Base-by-base conservation (phyloP, 2,329 filamentous ascomycete genomes). In the Exophiala xenobiotica region DNA sequence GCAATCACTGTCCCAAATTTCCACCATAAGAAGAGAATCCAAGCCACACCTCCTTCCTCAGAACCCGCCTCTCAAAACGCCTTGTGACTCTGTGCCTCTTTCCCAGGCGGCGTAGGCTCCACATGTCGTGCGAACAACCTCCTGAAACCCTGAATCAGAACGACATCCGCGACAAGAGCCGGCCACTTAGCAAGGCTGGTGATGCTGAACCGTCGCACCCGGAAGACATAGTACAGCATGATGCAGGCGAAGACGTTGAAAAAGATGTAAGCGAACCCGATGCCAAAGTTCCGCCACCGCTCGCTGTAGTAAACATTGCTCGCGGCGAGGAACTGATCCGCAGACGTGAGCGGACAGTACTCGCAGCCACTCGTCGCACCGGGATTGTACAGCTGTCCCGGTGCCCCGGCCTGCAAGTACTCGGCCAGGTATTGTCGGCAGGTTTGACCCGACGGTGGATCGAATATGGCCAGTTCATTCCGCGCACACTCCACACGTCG, bases 231-330 rank as follows among this genome's bases (percentile, higher is more conserved):
- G 63, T 85, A 85, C 29, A 84, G 64, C 3, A 70, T 63, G 37
- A 85, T 67, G 0, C 81, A 78, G 0, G 72, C 79, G 27, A 67
- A 68, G 45, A 59, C 49, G 42, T 95, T 95, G 65, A 85, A 89
- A 12, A 71, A 87, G 48, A 93, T 78, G 64, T 90, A 95, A 1
- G 83, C 85, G 31, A 80, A 62, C 59, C 85, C 86, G 56, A 95
- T 93, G 1, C 89, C 90, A 51, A 93, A 59, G 60, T 96, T 89
- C 48, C 90, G 80, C 90, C 90, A 95, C 12, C 89, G 74, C 22
- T 86, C 71, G 22, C 57, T 64, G 64, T 85, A 88, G 52, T 73
- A 64, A 49, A 79, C 75, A 41, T 74, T 70, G 40, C 81, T 74
- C 0, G 54, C 52, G 0, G 73, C 63, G 24, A 74, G 61, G 49